A percentile compares a stretch with the other conserved stretches of the same genome.
Conservation (phyloP, 345 rosid species). For the Camelina hispida region DNA sequence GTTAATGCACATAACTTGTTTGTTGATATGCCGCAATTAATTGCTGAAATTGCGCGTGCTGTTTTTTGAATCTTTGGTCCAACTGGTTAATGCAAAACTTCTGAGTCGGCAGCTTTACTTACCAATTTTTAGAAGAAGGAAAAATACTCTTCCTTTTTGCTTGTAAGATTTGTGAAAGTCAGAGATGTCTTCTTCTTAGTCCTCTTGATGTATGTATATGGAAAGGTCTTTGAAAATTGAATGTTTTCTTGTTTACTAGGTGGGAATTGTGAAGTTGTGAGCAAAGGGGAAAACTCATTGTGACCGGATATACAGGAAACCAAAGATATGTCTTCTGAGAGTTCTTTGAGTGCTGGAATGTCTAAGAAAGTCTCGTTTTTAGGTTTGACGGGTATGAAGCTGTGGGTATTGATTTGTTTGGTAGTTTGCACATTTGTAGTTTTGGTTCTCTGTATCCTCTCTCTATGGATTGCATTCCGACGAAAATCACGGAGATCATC, state of each 20-base stretch:
- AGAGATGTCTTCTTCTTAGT: constrained; percentile 24
- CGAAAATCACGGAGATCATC: constrained; percentile 62
- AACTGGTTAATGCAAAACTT: constrained; percentile 16
- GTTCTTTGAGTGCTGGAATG: constrained; percentile 65
- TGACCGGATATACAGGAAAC: background rate
- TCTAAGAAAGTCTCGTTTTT: constrained; percentile 75
- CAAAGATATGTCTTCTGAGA: constrained; percentile 68
- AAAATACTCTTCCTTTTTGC: background rate
- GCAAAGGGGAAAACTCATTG: constrained; percentile 35
- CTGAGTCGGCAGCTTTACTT: constrained; percentile 31
- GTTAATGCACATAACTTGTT: constrained; percentile 35
- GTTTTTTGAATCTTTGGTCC: constrained; percentile 7
- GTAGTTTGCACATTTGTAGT: constrained; percentile 68
- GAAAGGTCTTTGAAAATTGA: background rate
- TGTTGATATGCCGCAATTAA: constrained; percentile 43
- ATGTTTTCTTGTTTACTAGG: constrained; percentile 24
- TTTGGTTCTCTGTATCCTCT: constrained; percentile 70
- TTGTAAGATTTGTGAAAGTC: constrained; percentile 44
- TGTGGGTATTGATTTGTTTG: constrained; percentile 88
- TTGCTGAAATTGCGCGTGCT: constrained; percentile 34
- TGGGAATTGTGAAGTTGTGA: constrained; percentile 33
- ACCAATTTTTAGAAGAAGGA: constrained; percentile 25
- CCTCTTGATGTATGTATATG: constrained; percentile 44
- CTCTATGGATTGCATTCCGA: constrained; percentile 71
- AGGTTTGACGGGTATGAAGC: constrained; percentile 82